Evolutionary conservation across 352 stramenopile species (phyloP).

Genomic region (Phytophthora citricola): DNA sequence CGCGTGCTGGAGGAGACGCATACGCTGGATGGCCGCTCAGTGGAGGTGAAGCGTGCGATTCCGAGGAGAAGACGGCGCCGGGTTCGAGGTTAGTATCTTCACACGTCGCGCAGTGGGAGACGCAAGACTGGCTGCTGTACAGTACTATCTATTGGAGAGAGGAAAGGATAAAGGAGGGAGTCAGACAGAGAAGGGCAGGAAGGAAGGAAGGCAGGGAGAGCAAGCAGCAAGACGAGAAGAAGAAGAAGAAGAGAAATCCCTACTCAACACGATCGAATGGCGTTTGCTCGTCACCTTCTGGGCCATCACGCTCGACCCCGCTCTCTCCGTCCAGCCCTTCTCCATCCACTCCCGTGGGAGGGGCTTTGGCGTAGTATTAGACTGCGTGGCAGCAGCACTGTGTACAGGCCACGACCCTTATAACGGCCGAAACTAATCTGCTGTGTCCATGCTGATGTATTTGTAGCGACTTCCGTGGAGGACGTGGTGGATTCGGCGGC

Average conservation of each 20-base stretch:
- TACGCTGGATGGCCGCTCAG: conserved; percentile 88
- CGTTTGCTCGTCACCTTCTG: conserved; percentile 40
- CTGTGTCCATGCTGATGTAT: conserved; percentile 32
- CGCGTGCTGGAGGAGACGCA: conserved; percentile 88
- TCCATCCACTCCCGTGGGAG: conserved; percentile 32
- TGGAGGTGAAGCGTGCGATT: conserved; percentile 94
- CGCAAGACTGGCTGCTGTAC: conserved; percentile 31
- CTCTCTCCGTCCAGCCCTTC: conserved; percentile 45
- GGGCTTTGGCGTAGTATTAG: conserved; percentile 34
- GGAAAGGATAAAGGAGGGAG: conserved; percentile 31
- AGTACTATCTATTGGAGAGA: conserved; percentile 36
- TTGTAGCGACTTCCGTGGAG: conserved; percentile 51
- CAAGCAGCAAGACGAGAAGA: conserved; percentile 29
- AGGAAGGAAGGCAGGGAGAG: conserved; percentile 24
- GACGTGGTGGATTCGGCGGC: conserved; percentile 37
- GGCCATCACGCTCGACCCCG: conserved; percentile 28
- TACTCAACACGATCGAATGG: conserved; percentile 49
- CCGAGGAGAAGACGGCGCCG: conserved; percentile 80
- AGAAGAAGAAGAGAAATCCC: conserved; percentile 32
- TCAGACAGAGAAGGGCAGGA: conserved; percentile 40
- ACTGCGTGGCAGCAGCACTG: conserved; percentile 13
- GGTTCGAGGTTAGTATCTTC: conserved; percentile 77
- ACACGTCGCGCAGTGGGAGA: conserved; percentile 12
- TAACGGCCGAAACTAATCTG: conserved; percentile 29
- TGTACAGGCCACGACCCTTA: conserved; percentile 8